Evolutionary conservation across 208 protist species (phyloP).

Genomic region (Strigomonas culicis): DNA sequence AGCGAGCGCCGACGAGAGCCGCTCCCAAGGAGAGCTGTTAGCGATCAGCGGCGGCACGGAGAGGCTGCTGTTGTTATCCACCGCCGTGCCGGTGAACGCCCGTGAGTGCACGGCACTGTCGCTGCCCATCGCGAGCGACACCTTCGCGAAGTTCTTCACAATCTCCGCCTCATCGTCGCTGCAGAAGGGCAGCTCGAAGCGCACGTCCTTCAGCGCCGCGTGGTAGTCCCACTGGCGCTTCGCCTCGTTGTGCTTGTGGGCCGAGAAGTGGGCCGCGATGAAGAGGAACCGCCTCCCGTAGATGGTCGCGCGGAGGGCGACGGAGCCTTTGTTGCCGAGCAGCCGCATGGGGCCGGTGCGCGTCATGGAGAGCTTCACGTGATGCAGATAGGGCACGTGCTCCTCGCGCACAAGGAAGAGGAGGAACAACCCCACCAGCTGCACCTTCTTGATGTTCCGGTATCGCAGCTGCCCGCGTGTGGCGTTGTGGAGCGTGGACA

Average conservation of each 20-base stretch:
- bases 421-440: constrained; percentile 76
- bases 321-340: constrained; percentile 91
- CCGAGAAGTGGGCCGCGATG: constrained; percentile 86
- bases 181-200: constrained; percentile 49
- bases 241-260: constrained; percentile 86
- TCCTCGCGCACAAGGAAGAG: constrained; percentile 55
- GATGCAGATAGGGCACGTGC: constrained; percentile 58
- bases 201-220: constrained; percentile 55
- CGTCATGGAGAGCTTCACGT: constrained; percentile 67
- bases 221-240: constrained; percentile 73
- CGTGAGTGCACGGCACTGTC: not conserved
- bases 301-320: constrained; percentile 80
- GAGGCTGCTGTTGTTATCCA: not conserved
- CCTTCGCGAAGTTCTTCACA: constrained; percentile 53
- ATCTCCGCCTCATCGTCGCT: constrained; percentile 77
- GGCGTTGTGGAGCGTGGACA: constrained; percentile 38
- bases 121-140: constrained; percentile 4
- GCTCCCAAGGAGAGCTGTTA: constrained; percentile 37
- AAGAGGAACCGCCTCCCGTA: constrained; percentile 89
- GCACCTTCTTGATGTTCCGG: constrained; percentile 57
- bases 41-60: constrained; percentile 14
- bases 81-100: not conserved
- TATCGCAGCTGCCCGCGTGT: constrained; percentile 42
- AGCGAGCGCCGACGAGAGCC: constrained; percentile 19
- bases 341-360: constrained; percentile 70